Evolutionary conservation across 139 green algal genomes (phyloP).

Genomic region (Haematococcus sp.): DNA sequence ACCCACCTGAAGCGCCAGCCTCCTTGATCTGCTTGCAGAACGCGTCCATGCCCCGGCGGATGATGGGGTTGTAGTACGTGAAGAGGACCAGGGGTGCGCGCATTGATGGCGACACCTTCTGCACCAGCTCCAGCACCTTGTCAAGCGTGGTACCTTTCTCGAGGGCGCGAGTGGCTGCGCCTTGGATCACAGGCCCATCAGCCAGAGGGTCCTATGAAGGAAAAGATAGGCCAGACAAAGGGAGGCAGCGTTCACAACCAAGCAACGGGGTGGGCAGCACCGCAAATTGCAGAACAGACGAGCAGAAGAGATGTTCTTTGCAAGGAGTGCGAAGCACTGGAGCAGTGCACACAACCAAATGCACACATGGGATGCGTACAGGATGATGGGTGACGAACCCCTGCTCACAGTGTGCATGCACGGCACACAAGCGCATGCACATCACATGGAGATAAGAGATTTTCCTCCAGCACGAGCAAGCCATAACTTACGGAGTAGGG

Average conservation of each 20-base stretch:
- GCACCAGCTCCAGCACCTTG: constrained; percentile 72
- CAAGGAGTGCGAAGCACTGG: too few species aligned
- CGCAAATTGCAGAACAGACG: too few species aligned
- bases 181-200: constrained; percentile 94
- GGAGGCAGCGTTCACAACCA: too few species aligned
- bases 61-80: constrained; percentile 99
- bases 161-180: constrained; percentile 86
- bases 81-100: constrained; percentile 93
- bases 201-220: constrained; percentile 84
- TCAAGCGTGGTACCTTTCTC: constrained; percentile 75
- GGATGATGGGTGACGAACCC: too few species aligned
- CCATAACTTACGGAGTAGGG: constrained; percentile 50
- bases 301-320: too few species aligned
- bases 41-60: constrained; percentile 76
- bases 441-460: neutral
- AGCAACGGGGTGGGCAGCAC: too few species aligned
- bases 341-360: too few species aligned
- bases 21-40: constrained; percentile 85
- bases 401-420: too few species aligned
- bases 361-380: too few species aligned
- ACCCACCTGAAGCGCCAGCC: constrained; percentile 75
- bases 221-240: too few species aligned
- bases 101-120: constrained; percentile 48
- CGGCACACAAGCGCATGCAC: neutral
- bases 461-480: neutral